Percentiles rank a stretch among this genome's conserved stretches.
These are phyloP conservation scores for Tanacetum coccineum DNA, from an alignment of 129 eudicot genomes.

Conservation along the genomic window DNA sequence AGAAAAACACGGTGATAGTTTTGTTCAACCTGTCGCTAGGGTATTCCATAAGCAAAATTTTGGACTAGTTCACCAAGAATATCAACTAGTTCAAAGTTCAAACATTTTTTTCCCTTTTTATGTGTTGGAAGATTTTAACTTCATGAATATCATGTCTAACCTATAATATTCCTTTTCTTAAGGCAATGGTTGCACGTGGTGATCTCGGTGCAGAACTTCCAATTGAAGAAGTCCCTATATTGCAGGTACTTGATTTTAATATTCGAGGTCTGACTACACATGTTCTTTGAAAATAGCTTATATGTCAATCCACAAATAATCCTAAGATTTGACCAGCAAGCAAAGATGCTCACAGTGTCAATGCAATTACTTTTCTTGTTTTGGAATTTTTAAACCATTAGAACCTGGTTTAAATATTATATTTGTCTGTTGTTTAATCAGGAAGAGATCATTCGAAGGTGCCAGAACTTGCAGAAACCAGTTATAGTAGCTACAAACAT, in stretches of 20 bases:
- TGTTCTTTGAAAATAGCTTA: no score
- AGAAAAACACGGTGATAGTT: constrained; percentile 1
- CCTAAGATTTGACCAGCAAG: neutral
- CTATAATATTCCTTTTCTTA: constrained; percentile 7
- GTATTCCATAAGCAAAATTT: neutral
- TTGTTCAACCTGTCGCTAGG: neutral
- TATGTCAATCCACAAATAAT: neutral
- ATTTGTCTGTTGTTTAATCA: constrained; percentile 28
- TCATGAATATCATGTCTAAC: constrained; percentile 9
- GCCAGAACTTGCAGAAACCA: constrained; percentile 88
- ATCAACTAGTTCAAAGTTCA: no score
- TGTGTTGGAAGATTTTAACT: neutral
- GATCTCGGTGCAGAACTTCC: constrained; percentile 99
- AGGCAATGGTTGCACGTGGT: constrained; percentile 99
- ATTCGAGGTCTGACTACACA: neutral
- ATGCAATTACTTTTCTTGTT: neutral
- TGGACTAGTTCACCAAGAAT: neutral
- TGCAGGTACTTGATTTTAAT: constrained; percentile 55
- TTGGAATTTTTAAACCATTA: neutral
- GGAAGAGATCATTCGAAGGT: constrained; percentile 89
- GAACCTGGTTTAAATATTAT: neutral
- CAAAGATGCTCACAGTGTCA: neutral
- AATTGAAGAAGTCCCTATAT: constrained; percentile 92
- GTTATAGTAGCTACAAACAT: constrained; percentile 97
- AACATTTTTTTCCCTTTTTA: neutral